Evolutionary conservation across 305 asterid genomes (phyloP), one percentile per base, ranked within the genome.

Genomic region (Andrographis paniculata): DNA sequence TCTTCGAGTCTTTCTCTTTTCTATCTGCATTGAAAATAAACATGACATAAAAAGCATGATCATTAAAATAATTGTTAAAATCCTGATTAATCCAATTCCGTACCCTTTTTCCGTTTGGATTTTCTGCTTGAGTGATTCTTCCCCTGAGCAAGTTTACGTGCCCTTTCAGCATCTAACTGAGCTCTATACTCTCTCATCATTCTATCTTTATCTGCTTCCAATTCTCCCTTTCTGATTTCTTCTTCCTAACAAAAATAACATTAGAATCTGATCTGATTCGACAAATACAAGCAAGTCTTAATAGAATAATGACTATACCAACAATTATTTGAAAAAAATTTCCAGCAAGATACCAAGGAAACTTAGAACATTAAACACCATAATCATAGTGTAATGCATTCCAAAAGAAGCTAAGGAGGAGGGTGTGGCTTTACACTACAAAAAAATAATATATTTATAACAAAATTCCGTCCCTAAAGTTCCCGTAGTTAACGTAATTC

Each of bases 101-200:
- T 33, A 88, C 95, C 93, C 58, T 68, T 84, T 63, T 67, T 73
- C 63, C 62, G 73, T 67, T 71, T 64, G 51, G 80, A 83, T 74
- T 69, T 77, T 64, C 82, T 68, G 71, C 73, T 76, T 11, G 94
- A 79, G 77, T 82, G 94, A 64, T 88, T 84, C 65, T 85, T 77
- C 56, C 95, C 95, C 13, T 78, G 86, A 46, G 93, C 62, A 52
- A 88, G 97, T 55, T 88, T 88, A 41, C 60, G 61, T 9, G 95
- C 76, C 74, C 95, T 75, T 75, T 88, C 95, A 61, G 97, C 97
- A 72, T 88, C 97, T 56, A 88, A 69, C 70, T 88, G 97, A 55
- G 97, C 97, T 63, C 97, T 72, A 49, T 84, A 88, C 61, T 88
- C 97, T 67, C 76, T 71, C 97, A 88, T 88, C 95, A 84, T 88